Percentiles rank a stretch among this genome's conserved stretches.
Evolutionary conservation across 345 rosid species (phyloP).

Genomic region (Arabis alpina): DNA sequence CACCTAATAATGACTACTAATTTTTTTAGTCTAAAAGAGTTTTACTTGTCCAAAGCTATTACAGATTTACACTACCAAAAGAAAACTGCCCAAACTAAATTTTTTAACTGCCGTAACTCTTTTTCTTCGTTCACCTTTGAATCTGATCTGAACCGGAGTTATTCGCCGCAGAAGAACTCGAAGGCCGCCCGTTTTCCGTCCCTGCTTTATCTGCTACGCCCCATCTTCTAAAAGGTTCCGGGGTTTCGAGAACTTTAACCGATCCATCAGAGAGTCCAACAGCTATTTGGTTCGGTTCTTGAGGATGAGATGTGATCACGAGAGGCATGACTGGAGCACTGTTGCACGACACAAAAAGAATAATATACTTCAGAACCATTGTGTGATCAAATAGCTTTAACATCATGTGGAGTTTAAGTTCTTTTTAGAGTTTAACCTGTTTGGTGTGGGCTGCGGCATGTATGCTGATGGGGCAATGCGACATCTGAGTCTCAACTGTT

Average conservation of each 20-base stretch:
- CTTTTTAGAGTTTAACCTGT: constrained; percentile 46
- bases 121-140: constrained; percentile 45
- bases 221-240: constrained; percentile 65
- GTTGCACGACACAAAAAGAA: background rate
- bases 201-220: constrained; percentile 55
- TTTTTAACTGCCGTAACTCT: background rate
- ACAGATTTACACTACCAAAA: constrained; percentile 32
- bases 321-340: constrained; percentile 46
- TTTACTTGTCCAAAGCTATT: constrained; percentile 30
- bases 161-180: constrained; percentile 53
- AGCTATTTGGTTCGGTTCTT: constrained; percentile 69
- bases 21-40: constrained; percentile 12
- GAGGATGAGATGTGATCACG: constrained; percentile 72
- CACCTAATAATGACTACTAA: constrained; percentile 22
- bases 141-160: constrained; percentile 50
- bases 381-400: background rate
- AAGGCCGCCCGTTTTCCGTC: constrained; percentile 49
- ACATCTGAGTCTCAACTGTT: constrained; percentile 72
- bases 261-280: constrained; percentile 70
- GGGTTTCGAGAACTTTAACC: constrained; percentile 67
- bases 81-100: constrained; percentile 24
- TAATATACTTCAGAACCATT: background rate
- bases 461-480: constrained; percentile 77
- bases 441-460: constrained; percentile 55
- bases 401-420: background rate